phyloP scores from a whole-genome alignment of 768 basidiomycete genomes.

The Pisolithus microcarpus region DNA sequence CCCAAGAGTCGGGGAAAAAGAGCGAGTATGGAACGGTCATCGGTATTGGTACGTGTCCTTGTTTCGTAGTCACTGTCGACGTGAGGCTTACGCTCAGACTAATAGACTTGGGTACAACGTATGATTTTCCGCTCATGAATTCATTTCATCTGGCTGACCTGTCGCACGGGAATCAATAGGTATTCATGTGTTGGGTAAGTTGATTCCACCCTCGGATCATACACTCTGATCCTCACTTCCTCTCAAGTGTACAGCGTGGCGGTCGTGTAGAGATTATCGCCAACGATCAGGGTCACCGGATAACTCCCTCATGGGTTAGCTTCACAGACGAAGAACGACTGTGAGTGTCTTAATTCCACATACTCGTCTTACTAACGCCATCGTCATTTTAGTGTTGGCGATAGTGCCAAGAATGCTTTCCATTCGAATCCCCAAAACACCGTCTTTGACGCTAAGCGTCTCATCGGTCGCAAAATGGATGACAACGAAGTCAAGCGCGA shows the following conservation, averaged over 20 bases:
- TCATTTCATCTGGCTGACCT: neutral
- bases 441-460: constrained; percentile 93
- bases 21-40: constrained; percentile 88
- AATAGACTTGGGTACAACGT: constrained; percentile 89
- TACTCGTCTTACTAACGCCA: neutral
- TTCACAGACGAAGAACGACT: constrained; percentile 77
- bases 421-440: constrained; percentile 89
- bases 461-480: constrained; percentile 81
- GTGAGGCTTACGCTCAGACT: constrained; percentile 5
- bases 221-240: neutral
- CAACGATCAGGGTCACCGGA: constrained; percentile 86
- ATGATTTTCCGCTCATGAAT: constrained; percentile 19
- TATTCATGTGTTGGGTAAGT: constrained; percentile 95
- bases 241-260: constrained; percentile 65
- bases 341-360: constrained; percentile 17
- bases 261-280: constrained; percentile 87
- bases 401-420: constrained; percentile 94
- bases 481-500: constrained; percentile 78
- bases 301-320: constrained; percentile 82
- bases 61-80: accelerated
- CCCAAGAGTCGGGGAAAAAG: constrained; percentile 48
- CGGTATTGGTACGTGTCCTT: constrained; percentile 66
- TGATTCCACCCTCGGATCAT: neutral
- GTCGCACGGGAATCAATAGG: constrained; percentile 35
- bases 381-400: constrained; percentile 55